A percentile compares a stretch with the other conserved stretches of the same genome.
These are phyloP conservation scores for Candolleomyces aberdarensis DNA, from an alignment of 768 basidiomycete species.

Conservation along the genomic window DNA sequence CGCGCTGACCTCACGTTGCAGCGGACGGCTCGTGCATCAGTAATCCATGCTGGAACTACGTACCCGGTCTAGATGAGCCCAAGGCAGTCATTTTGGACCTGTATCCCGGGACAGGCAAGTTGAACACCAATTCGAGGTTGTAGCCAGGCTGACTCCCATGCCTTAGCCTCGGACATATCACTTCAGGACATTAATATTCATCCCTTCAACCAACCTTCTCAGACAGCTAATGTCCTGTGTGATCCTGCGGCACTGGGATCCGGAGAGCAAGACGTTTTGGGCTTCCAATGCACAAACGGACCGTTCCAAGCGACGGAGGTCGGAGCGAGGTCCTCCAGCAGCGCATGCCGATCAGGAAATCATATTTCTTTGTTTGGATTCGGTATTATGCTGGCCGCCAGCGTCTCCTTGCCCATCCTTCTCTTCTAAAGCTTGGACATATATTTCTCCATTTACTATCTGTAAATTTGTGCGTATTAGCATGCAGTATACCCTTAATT, in stretches of 20 bases:
- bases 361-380: constrained; percentile 3
- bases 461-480: neutral
- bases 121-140: neutral
- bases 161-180: constrained; percentile 24
- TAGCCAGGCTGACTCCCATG: neutral
- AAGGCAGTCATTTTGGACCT: constrained; percentile 36
- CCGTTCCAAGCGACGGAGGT: constrained; percentile 19
- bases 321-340: neutral
- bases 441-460: neutral
- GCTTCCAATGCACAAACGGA: constrained; percentile 29
- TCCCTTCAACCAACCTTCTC: constrained; percentile 18
- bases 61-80: constrained; percentile 29
- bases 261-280: constrained; percentile 26
- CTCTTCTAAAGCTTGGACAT: neutral
- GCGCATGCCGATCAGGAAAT: neutral
- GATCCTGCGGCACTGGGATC: constrained; percentile 25
- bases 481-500: neutral
- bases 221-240: constrained; percentile 27
- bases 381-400: neutral
- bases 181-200: constrained; percentile 24
- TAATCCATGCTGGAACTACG: constrained; percentile 37
- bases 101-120: constrained; percentile 31
- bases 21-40: constrained; percentile 38
- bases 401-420: neutral
- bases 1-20: constrained; percentile 8